These are phyloP conservation scores for Polygonum maritimum DNA, from an alignment of 148 eudicot species.

Conservation along the genomic window DNA sequence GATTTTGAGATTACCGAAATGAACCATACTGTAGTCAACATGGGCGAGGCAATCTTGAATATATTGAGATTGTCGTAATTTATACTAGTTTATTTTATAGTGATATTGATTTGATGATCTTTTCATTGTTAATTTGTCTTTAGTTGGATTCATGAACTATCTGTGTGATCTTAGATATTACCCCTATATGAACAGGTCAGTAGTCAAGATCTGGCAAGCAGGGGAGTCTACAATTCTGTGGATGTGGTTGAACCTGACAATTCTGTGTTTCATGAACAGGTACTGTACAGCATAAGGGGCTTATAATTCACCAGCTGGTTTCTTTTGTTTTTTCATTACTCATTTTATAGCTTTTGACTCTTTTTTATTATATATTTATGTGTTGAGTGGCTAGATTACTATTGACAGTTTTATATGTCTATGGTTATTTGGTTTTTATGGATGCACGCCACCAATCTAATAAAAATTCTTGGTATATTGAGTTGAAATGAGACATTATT, in stretches of 20 bases:
- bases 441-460: background rate
- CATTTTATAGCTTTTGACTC: background rate
- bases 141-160: conserved; percentile 49
- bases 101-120: background rate
- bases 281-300: conserved; percentile 14
- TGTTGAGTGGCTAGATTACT: background rate
- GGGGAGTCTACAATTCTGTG: conserved; percentile 46
- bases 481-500: background rate
- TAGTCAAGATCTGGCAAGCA: conserved; percentile 34
- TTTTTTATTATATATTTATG: background rate
- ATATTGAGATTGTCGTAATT: conserved; percentile 8
- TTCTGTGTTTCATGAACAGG: conserved; percentile 72
- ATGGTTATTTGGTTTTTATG: background rate
- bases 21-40: background rate
- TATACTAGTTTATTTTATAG: background rate
- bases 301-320: background rate
- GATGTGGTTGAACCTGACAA: conserved; percentile 62
- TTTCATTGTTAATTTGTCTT: conserved; percentile 10
- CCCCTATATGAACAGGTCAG: conserved; percentile 32
- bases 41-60: background rate
- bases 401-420: background rate
- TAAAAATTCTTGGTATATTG: background rate
- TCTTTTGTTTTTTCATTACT: background rate
- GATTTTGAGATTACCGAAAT: background rate
- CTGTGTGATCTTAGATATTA: background rate